Evolutionary conservation across 106 monocot genomes (phyloP), one percentile per base, ranked within the genome.

Genomic region (Phalaenopsis equestris): DNA sequence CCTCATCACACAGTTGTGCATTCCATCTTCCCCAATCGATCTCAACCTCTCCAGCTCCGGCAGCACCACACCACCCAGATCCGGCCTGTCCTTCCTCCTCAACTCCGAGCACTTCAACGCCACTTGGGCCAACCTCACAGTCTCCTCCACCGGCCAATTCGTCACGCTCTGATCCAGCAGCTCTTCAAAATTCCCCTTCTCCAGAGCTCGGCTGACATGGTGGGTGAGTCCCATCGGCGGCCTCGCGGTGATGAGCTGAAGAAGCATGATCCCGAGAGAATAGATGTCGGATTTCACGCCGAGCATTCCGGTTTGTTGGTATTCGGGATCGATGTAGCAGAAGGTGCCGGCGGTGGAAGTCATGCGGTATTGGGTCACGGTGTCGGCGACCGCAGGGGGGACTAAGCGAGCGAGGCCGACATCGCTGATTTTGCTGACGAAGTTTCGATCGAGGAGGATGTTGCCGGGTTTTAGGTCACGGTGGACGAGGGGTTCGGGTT

Each of bases 81-180:
- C 92, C 0, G 92, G 92, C 47, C 92, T 45, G 78, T 92, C 90
- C 80, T 90, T 92, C 83, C 88, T 78, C 74, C 92, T 78, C 17
- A 92, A 78, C 84, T 92, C 92, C 17, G 92, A 80, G 76, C 92
- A 92, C 45, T 83, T 75, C 42, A 92, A 65, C 4, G 90, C 78
- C 0, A 90, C 2, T 42, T 88, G 67, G 4, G 86, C 87, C 5
- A 88, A 75, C 37, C 21, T n/a, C 52, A 80, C 67, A 5, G 90
- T 86, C 41, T 92, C 92, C 49, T 83, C 79, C 0, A 90, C 83
- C 3, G 92, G 92, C 92, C 92, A 92, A 64, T 92, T 88, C 1
- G 43, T 19, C 72, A 90, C 86, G 0, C 79, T 24, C 30, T 87
- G 88, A 64, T 92, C 92, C 45, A 92, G 30, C 56, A 92, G 73